These are phyloP conservation scores for Apophysomyces variabilis DNA, from an alignment of 371 early-diverging fungal genomes.

Conservation along the genomic window DNA sequence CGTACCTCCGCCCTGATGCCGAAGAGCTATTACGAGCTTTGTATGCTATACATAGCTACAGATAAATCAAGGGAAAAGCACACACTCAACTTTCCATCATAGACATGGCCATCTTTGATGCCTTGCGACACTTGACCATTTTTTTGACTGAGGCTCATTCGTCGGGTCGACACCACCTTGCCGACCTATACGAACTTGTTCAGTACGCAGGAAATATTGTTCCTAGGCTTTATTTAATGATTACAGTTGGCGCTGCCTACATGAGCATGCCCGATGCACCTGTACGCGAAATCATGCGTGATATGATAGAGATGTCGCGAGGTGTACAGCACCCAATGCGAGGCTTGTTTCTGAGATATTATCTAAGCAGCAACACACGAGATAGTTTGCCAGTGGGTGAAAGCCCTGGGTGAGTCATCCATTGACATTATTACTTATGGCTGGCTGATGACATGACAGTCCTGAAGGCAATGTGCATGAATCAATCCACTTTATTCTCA, in stretches of 20 bases:
- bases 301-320: slow-evolving; percentile 97
- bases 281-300: slow-evolving; percentile 90
- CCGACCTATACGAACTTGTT: slow-evolving; percentile 94
- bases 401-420: slow-evolving; percentile 50
- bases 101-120: slow-evolving; percentile 95
- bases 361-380: slow-evolving; percentile 88
- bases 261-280: slow-evolving; percentile 87
- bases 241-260: slow-evolving; percentile 93
- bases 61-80: slow-evolving; percentile 4
- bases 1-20: slow-evolving; percentile 90
- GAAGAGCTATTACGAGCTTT: slow-evolving; percentile 95
- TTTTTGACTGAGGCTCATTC: slow-evolving; percentile 86
- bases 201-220: slow-evolving; percentile 96
- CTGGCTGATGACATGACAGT: slow-evolving; percentile 29
- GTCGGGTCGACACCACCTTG: slow-evolving; percentile 82
- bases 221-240: slow-evolving; percentile 95
- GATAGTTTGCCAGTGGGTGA: slow-evolving; percentile 77
- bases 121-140: slow-evolving; percentile 83
- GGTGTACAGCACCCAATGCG: slow-evolving; percentile 97
- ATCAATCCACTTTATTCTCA: slow-evolving; percentile 88
- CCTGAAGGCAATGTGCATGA: slow-evolving; percentile 78
- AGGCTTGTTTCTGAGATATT: slow-evolving; percentile 93
- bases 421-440: not conserved
- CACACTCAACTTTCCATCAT: not conserved
- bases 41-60: slow-evolving; percentile 44